A percentile compares a stretch with the other conserved stretches of the same genome.
Conservation (phyloP, 1,284 basidiomycete genomes). For the Heterobasidion parviporum region DNA sequence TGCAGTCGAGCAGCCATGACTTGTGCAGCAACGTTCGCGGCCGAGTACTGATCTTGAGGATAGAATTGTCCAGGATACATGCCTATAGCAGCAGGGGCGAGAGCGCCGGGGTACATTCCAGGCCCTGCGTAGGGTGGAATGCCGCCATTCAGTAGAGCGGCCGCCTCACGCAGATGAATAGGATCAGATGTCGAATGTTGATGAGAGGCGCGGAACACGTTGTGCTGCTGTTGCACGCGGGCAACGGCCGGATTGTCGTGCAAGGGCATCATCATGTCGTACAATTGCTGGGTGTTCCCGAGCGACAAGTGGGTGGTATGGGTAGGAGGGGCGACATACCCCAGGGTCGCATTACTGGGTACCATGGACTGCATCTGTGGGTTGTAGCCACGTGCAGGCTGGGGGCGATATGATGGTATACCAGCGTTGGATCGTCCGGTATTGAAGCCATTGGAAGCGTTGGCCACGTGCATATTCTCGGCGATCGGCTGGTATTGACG, state of each 20-base stretch:
- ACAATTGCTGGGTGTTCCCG: conserved; percentile 64
- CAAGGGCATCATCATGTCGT: conserved; percentile 67
- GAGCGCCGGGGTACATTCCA: conserved; percentile 27
- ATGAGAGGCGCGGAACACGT: conserved; percentile 58
- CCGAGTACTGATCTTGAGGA: conserved; percentile 47
- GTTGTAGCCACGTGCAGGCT: conserved; percentile 40
- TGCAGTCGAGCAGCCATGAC: conserved; percentile 40
- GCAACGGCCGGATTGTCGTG: conserved; percentile 56
- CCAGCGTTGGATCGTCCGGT: conserved; percentile 10
- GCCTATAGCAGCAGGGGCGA: conserved; percentile 39
- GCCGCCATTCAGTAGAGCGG: conserved; percentile 47
- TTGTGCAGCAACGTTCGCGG: conserved; percentile 44
- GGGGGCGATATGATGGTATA: conserved; percentile 42
- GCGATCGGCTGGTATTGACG: conserved; percentile 39
- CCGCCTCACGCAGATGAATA: conserved; percentile 59
- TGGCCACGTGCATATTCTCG: conserved; percentile 24
- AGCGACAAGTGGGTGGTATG: conserved; percentile 58
- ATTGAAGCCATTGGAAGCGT: conserved; percentile 39
- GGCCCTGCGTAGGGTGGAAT: conserved; percentile 43
- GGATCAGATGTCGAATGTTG: conserved; percentile 78
- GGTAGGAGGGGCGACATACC: conserved; percentile 39
- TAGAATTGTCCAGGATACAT: conserved; percentile 68
- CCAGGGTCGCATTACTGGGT: conserved; percentile 47
- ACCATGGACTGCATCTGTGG: conserved; percentile 40
- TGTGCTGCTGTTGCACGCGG: conserved; percentile 70